Evolutionary conservation across 1,139 yeast species (phyloP).

Genomic region (Hanseniaspora uvarum): DNA sequence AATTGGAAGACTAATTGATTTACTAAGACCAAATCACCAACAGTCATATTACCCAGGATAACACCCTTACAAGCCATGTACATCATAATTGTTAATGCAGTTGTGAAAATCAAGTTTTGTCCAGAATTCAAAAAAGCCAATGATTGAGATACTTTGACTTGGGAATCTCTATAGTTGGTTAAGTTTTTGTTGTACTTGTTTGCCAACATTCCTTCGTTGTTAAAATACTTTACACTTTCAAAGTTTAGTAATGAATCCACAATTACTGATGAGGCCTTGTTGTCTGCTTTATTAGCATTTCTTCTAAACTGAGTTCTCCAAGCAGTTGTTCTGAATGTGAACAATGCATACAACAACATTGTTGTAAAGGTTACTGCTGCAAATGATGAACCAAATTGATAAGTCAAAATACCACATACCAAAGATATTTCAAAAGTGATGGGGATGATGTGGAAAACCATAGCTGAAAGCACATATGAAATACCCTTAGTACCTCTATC

Average conservation of each 20-base stretch:
- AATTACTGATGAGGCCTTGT: constrained; percentile 87
- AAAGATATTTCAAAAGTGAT: constrained; percentile 82
- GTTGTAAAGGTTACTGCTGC: constrained; percentile 84
- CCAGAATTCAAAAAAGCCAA: constrained; percentile 85
- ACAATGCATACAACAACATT: constrained; percentile 74
- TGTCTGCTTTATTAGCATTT: constrained; percentile 87
- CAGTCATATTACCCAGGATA: constrained; percentile 67
- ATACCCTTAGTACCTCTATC: constrained; percentile 98
- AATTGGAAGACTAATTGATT: constrained; percentile 93
- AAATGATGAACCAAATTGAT: constrained; percentile 79
- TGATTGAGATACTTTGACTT: constrained; percentile 84
- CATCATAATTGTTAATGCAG: constrained; percentile 95
- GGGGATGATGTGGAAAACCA: constrained; percentile 95
- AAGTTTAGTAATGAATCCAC: constrained; percentile 86
- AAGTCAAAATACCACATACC: constrained; percentile 87
- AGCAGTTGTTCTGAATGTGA: constrained; percentile 85
- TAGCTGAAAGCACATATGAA: constrained; percentile 80
- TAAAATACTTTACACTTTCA: constrained; percentile 90
- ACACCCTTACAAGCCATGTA: constrained; percentile 97
- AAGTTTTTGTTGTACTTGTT: constrained; percentile 72
- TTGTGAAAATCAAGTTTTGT: constrained; percentile 80
- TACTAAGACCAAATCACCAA: constrained; percentile 91
- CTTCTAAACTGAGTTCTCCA: constrained; percentile 94
- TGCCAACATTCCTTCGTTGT: constrained; percentile 73
- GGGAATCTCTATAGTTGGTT: constrained; percentile 64